These are phyloP conservation scores for Epipyxis sp. DNA, from an alignment of 108 stramenopile genomes.

Conservation along the genomic window DNA sequence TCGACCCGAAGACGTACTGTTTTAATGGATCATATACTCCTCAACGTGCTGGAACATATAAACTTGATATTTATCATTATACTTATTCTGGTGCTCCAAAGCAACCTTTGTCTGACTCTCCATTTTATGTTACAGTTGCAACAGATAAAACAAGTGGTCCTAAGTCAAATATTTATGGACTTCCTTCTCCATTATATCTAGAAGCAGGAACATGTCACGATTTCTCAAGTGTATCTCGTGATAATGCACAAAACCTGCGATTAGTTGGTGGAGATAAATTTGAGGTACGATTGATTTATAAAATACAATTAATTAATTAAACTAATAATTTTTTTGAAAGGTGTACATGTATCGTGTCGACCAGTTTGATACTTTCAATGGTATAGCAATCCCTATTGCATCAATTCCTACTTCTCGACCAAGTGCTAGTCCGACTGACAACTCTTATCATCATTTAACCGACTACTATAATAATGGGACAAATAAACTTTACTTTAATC, in stretches of 20 bases:
- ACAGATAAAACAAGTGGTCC: conserved; percentile 5
- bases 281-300: background rate
- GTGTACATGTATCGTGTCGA: conserved; percentile 23
- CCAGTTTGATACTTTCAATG: background rate
- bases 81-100: background rate
- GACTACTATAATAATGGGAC: background rate
- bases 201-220: conserved; percentile 24
- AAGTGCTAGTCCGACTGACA: background rate
- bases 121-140: conserved; percentile 1
- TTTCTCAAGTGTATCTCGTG: background rate
- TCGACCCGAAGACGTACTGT: background rate
- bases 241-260: conserved; percentile 8
- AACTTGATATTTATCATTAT: conserved; percentile 20
- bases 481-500: background rate
- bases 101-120: background rate
- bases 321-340: background rate
- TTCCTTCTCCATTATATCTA: conserved; percentile 12
- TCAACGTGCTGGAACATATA: conserved; percentile 19
- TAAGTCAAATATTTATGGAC: background rate
- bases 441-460: background rate
- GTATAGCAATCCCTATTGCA: background rate
- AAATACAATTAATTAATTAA: background rate
- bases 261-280: conserved; percentile 18
- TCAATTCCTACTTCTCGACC: background rate
- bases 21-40: conserved; percentile 29